Evolutionary conservation across 306 rosid species (phyloP).

Genomic region (Corylus avellana): DNA sequence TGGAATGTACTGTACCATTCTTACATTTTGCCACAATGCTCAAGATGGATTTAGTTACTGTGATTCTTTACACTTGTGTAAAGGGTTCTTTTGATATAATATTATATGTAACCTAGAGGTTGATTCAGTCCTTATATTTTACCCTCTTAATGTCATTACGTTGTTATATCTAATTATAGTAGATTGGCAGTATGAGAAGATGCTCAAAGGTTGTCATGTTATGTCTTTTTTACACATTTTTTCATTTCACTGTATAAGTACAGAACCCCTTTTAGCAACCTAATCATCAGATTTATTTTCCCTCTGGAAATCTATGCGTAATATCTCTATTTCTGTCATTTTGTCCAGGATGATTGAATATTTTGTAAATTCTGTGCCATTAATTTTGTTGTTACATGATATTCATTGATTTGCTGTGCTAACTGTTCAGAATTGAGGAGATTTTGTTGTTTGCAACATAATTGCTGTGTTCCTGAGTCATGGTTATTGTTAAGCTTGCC

Average conservation of each 20-base stretch:
- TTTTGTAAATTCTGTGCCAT: too few species aligned
- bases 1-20: conserved; percentile 6
- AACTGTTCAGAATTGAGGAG: too few species aligned
- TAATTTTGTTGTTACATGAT: too few species aligned
- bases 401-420: too few species aligned
- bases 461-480: too few species aligned
- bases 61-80: conserved; percentile 7
- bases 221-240: neutral
- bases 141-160: neutral
- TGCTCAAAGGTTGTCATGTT: neutral
- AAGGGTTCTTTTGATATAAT: conserved; percentile 8
- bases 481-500: too few species aligned
- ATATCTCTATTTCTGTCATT: neutral
- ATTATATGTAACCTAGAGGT: neutral
- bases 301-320: neutral
- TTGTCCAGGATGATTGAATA: neutral
- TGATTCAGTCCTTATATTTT: neutral
- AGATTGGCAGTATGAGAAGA: conserved; percentile 2
- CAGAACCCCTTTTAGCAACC: neutral
- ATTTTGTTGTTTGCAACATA: too few species aligned
- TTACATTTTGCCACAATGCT: conserved; percentile 19
- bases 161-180: neutral
- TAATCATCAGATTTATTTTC: neutral
- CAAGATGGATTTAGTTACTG: neutral
- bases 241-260: neutral